Evolutionary conservation across 2,329 filamentous ascomycete species (phyloP).

Genomic region (Sclerotinia glacialis): DNA sequence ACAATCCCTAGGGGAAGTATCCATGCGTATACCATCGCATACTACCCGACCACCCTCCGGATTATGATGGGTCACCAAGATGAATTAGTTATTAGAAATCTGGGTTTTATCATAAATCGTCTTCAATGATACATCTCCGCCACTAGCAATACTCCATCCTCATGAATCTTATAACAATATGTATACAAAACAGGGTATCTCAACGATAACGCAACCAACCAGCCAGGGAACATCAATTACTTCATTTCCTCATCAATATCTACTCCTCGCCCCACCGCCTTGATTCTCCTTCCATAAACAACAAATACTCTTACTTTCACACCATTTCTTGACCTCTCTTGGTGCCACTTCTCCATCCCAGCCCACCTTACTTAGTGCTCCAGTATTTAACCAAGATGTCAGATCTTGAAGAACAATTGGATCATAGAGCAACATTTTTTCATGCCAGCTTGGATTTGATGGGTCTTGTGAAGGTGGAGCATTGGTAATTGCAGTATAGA

Average conservation of each 20-base stretch:
- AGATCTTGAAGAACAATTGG: slow-evolving; percentile 86
- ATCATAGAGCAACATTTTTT: slow-evolving; percentile 92
- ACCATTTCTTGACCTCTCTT: slow-evolving; percentile 80
- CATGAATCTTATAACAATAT: not conserved
- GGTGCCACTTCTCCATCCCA: slow-evolving; percentile 64
- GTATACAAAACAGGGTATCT: not conserved
- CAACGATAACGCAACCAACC: not conserved
- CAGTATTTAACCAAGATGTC: slow-evolving; percentile 75
- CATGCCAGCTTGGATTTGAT: slow-evolving; percentile 69
- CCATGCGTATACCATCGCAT: too few relatives aligned
- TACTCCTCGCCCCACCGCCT: slow-evolving; percentile 33
- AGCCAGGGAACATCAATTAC: not conserved
- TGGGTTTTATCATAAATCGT: too few relatives aligned
- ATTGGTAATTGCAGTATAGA: slow-evolving; percentile 54
- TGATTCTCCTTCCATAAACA: slow-evolving; percentile 62
- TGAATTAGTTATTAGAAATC: not conserved
- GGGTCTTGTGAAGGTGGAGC: slow-evolving; percentile 51
- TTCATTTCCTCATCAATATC: slow-evolving; percentile 28
- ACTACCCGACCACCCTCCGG: not conserved
- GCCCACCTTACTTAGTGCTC: slow-evolving; percentile 59
- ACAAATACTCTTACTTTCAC: slow-evolving; percentile 80
- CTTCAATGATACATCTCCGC: too few relatives aligned
- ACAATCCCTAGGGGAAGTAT: too few relatives aligned
- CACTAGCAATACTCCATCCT: not conserved
- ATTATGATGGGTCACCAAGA: not conserved